These are phyloP conservation scores for Rutstroemia sydowiana DNA, from an alignment of 2,329 filamentous ascomycete genomes.

Conservation along the genomic window DNA sequence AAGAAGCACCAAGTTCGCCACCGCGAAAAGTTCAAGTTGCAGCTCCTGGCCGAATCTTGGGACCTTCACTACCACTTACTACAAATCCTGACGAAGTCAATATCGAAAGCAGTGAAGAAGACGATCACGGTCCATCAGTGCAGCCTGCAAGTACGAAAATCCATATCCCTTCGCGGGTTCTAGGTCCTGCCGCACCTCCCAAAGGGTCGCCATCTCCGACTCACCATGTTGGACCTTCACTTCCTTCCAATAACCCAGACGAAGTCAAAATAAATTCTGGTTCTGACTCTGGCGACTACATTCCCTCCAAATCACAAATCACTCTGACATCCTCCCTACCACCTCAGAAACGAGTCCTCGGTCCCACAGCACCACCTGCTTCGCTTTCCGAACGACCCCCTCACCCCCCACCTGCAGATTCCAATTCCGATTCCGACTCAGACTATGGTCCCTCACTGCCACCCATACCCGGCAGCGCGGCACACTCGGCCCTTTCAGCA, in stretches of 20 bases:
- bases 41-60: slow-evolving; percentile 19
- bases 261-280: slow-evolving; percentile 40
- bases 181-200: slow-evolving; percentile 27
- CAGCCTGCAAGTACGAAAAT: slow-evolving; percentile 21
- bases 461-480: slow-evolving; percentile 31
- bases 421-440: slow-evolving; percentile 34
- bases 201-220: slow-evolving; percentile 26
- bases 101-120: slow-evolving; percentile 37
- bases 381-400: slow-evolving; percentile 34
- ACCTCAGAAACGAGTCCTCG: slow-evolving; percentile 23
- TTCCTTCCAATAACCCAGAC: slow-evolving; percentile 31
- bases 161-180: slow-evolving; percentile 6
- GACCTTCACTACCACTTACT: slow-evolving; percentile 29
- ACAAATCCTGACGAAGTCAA: slow-evolving; percentile 39
- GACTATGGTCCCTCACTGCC: slow-evolving; percentile 56
- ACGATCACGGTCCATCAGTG: slow-evolving; percentile 14
- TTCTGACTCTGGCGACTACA: slow-evolving; percentile 11
- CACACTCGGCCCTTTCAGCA: slow-evolving; percentile 11
- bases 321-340: neutral
- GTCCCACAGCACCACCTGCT: slow-evolving; percentile 38
- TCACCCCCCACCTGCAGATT: slow-evolving; percentile 26
- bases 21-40: slow-evolving; percentile 38
- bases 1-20: slow-evolving; percentile 33
- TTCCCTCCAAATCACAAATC: neutral
- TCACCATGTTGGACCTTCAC: slow-evolving; percentile 20